A percentile compares a stretch with the other conserved stretches of the same genome.
phyloP scores from a whole-genome alignment of 176 grass and related monocot species.

The Aegilops sharonensis region DNA sequence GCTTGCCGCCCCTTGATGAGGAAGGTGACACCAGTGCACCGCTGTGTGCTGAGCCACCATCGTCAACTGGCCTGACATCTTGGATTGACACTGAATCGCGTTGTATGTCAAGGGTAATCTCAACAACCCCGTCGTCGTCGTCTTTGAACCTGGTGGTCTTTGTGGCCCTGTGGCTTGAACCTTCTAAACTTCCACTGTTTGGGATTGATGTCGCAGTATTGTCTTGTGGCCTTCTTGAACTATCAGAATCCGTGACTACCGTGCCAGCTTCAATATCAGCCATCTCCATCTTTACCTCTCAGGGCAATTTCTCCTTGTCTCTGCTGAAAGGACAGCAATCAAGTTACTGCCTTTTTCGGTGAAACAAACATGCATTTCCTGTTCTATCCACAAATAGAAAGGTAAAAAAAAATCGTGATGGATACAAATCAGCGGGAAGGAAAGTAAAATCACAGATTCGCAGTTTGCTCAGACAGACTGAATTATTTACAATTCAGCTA shows the following conservation, averaged over 20 bases:
- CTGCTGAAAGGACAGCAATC: neutral
- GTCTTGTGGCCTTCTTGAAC: too few relatives aligned
- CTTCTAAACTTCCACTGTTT: slow-evolving; percentile 55
- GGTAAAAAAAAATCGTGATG: neutral
- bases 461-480: too few relatives aligned
- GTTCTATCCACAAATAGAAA: neutral
- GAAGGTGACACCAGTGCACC: neutral
- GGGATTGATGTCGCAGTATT: slow-evolving; percentile 43
- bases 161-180: slow-evolving; percentile 28
- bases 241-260: neutral
- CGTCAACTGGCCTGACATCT: slow-evolving; percentile 47
- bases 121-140: slow-evolving; percentile 61
- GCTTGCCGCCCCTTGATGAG: slow-evolving; percentile 32
- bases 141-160: slow-evolving; percentile 74
- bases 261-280: slow-evolving; percentile 26
- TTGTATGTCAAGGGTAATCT: slow-evolving; percentile 78
- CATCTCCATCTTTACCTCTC: slow-evolving; percentile 17
- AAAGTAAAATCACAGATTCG: too few relatives aligned
- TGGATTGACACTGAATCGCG: slow-evolving; percentile 60
- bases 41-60: neutral
- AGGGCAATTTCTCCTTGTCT: neutral
- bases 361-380: neutral
- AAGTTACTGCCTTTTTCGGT: neutral
- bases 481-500: too few relatives aligned
- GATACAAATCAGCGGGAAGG: too few relatives aligned